These are phyloP conservation scores for Xylaria sp. DNA, from an alignment of 2,329 filamentous ascomycete genomes.

Conservation along the genomic window DNA sequence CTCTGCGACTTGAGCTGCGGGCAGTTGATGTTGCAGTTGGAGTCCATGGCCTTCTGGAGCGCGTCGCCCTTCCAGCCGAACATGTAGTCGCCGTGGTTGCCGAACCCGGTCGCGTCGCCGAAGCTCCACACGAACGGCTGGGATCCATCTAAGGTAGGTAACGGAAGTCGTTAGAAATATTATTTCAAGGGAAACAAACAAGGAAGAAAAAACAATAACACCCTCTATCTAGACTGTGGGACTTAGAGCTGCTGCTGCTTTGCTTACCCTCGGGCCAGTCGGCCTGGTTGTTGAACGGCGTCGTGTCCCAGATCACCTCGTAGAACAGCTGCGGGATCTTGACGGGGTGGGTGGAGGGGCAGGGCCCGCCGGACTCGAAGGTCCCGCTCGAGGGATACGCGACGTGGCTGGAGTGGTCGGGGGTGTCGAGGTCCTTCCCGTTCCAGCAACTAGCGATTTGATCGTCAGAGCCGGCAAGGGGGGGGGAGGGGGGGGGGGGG, in stretches of 20 bases:
- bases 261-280: conserved; percentile 25
- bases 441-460: conserved; percentile 52
- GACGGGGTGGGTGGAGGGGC: conserved; percentile 31
- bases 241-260: too few relatives aligned
- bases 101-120: conserved; percentile 36
- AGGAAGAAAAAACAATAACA: too few relatives aligned
- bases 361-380: conserved; percentile 29
- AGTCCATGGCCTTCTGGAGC: conserved; percentile 36
- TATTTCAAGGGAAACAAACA: too few relatives aligned
- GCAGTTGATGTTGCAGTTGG: conserved; percentile 38
- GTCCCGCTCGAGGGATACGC: conserved; percentile 45
- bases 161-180: too few relatives aligned
- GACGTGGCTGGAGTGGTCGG: conserved; percentile 53
- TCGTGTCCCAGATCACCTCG: conserved; percentile 33
- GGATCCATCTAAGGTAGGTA: conserved; percentile 35
- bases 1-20: conserved; percentile 22
- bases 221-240: too few relatives aligned
- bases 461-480: background rate
- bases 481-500: background rate
- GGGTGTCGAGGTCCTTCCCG: conserved; percentile 48
- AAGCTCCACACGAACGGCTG: conserved; percentile 30
- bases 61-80: conserved; percentile 41
- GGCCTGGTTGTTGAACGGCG: conserved; percentile 27
- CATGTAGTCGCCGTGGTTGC: conserved; percentile 41
- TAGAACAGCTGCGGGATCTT: conserved; percentile 33